Evolutionary conservation across 164 flowering plant genomes (phyloP).

Genomic region (Kingdonia uniflora): DNA sequence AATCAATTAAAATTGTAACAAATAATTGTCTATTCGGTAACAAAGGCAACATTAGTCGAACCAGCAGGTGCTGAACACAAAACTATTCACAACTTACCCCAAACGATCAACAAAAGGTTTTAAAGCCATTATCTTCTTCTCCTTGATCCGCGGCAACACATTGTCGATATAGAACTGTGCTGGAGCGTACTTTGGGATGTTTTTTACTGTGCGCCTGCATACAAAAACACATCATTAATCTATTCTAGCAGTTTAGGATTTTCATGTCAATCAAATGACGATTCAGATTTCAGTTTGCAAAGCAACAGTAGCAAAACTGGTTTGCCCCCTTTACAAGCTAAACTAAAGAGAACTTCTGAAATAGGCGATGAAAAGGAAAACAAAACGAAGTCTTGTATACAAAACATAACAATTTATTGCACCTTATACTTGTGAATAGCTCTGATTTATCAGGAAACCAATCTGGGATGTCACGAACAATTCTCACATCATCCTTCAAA

Average conservation of each 20-base stretch:
- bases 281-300: no score
- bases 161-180: conserved; percentile 97
- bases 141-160: conserved; percentile 92
- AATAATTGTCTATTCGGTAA: not conserved
- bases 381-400: not conserved
- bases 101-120: conserved; percentile 98
- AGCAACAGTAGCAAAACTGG: no score
- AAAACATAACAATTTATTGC: not conserved
- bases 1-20: not conserved
- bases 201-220: conserved; percentile 85
- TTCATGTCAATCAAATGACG: no score
- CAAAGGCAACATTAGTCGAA: no score
- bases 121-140: conserved; percentile 97
- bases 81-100: conserved; percentile 48
- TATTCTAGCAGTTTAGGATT: no score
- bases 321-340: no score
- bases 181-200: conserved; percentile 96
- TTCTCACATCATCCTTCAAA: conserved; percentile 87
- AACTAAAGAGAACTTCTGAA: no score
- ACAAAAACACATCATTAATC: no score
- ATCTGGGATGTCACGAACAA: conserved; percentile 96
- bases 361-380: not conserved
- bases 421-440: conserved; percentile 91
- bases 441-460: conserved; percentile 95
- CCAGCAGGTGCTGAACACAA: not conserved